Percentiles rank a stretch among this genome's conserved stretches.
Evolutionary conservation across 306 rosid species (phyloP).

Genomic region (Cucumis hystrix): DNA sequence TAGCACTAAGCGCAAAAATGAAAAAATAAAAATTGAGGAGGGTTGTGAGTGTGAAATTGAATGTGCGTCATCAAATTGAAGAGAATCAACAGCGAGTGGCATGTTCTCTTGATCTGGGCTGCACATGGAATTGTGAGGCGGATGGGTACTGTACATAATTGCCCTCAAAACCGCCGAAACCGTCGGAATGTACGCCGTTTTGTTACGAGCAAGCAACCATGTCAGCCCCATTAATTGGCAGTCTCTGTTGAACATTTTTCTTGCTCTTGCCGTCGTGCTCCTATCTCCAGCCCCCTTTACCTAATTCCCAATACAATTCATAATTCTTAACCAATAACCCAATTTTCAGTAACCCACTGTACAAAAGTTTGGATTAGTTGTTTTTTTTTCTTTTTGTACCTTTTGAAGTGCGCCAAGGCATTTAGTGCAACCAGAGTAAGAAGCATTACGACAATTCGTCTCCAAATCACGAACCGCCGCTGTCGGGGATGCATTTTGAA

Average conservation of each 20-base stretch:
- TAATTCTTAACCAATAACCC: background rate
- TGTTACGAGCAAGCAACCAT: conserved; percentile 76
- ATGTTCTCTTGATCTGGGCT: conserved; percentile 98
- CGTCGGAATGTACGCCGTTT: conserved; percentile 88
- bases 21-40: conserved; percentile 1
- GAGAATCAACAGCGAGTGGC: conserved; percentile 94
- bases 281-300: conserved; percentile 28
- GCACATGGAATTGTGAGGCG: conserved; percentile 61
- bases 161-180: conserved; percentile 96
- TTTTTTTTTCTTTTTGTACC: conserved; percentile 15
- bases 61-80: conserved; percentile 42
- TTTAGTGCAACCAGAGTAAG: conserved; percentile 77
- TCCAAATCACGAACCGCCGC: conserved; percentile 55
- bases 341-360: background rate
- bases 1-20: conserved; percentile 11
- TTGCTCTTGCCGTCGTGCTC: conserved; percentile 38
- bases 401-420: conserved; percentile 75
- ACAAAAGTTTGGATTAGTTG: background rate
- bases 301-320: conserved; percentile 12
- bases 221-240: conserved; percentile 97
- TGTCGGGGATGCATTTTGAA: conserved; percentile 60
- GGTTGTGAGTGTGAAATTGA: background rate
- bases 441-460: conserved; percentile 60
- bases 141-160: conserved; percentile 85
- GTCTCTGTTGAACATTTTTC: conserved; percentile 72